Base-by-base conservation (phyloP, 352 stramenopile genomes). In the Phytopythium aichiense region DNA sequence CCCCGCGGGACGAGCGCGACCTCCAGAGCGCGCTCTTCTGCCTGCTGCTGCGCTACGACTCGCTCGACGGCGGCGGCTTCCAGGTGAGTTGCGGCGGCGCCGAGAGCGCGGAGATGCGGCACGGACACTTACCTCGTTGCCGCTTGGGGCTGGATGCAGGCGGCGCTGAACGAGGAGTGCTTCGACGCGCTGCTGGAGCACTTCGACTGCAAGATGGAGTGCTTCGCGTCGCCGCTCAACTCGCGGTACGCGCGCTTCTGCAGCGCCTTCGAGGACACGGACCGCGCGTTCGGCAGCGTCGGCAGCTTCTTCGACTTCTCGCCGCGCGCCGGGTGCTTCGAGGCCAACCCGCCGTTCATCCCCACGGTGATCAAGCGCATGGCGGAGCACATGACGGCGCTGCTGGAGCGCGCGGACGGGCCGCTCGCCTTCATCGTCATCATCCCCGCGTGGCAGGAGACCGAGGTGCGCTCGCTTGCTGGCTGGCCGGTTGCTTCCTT, bases 311-410 rank as follows among this genome's bases (percentile, higher is more conserved):
- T 98, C 65, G 84, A 97, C 62, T 94, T 96, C 40, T 71, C 79
- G 48, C 92, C 92, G n/a, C 82, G 74, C 45, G 79, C 72, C 7
- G 91, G 92, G 37, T 91, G 83, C 61, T 98, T 91, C 63, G 91
- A 98, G 78, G 94, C 92, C 12, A 98, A 98, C 77, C 95, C 95
- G 55, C 95, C 95, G 4, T 98, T 98, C 73, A 93, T 97, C 53
- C 88, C 92, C 23, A 79, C 87, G 60, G 74, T 98, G 45, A 98
- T 98, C 64, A 84, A 90, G 63, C 74, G 75, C 16, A 98, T 98
- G 87, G 84, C 81, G 38, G 69, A 89, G 20, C 90, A 95, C 67
- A 96, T 98, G 82, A 84, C 83, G 25, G 81, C 61, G 50, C 84
- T 92, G 45, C 74, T 98, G 28, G 74, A 82, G 53, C 68, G 64